Percentiles rank a stretch among this genome's conserved stretches.
phyloP scores from a whole-genome alignment of 148 eudicot species.

The Rheum nobile region DNA sequence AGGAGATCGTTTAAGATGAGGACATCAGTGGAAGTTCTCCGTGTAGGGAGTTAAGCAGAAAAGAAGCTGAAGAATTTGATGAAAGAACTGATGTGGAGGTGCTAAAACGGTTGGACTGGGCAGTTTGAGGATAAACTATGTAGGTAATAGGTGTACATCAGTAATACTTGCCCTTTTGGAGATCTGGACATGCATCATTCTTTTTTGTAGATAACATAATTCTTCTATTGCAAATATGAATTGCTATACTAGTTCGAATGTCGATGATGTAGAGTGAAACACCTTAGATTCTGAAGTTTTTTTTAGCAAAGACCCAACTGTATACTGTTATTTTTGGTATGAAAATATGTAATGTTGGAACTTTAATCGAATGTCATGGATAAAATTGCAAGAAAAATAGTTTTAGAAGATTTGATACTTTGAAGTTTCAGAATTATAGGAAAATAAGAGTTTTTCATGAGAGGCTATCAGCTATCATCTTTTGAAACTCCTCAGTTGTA shows the following conservation, averaged over 20 bases:
- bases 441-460: too few species aligned
- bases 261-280: not conserved
- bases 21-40: slow-evolving; percentile 58
- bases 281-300: not conserved
- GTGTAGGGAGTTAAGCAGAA: slow-evolving; percentile 10
- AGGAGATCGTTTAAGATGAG: slow-evolving; percentile 24
- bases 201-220: not conserved
- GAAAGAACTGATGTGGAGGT: not conserved
- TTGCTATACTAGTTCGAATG: not conserved
- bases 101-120: not conserved
- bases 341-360: not conserved
- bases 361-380: too few species aligned
- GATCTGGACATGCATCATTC: not conserved
- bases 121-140: not conserved
- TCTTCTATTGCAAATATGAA: not conserved
- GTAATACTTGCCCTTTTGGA: not conserved
- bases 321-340: not conserved
- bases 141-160: not conserved
- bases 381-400: not conserved
- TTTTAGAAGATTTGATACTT: not conserved
- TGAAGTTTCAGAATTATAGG: not conserved
- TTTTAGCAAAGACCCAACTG: not conserved
- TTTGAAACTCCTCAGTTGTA: too few species aligned
- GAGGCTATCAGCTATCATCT: too few species aligned
- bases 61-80: not conserved